A percentile compares a stretch with the other conserved stretches of the same genome.
Evolutionary conservation across 306 rosid species (phyloP).

Genomic region (Cucurbita ficifolia): DNA sequence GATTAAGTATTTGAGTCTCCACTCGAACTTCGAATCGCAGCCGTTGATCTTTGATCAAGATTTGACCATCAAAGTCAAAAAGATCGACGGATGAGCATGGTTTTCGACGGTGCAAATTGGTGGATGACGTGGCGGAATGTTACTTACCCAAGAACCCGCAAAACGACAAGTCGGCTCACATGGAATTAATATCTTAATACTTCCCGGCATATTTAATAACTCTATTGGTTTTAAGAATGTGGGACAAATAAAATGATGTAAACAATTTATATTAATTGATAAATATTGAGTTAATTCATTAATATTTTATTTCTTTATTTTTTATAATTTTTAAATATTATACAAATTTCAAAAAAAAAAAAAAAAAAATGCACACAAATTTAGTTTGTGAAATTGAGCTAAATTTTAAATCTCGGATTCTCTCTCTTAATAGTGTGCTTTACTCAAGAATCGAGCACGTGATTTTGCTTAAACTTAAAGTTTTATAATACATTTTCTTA

Average conservation of each 20-base stretch:
- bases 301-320: too few species aligned
- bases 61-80: background rate
- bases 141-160: background rate
- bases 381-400: too few species aligned
- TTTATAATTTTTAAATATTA: too few species aligned
- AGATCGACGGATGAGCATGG: background rate
- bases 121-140: background rate
- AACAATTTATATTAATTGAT: background rate
- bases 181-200: background rate
- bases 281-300: background rate
- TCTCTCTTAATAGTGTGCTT: too few species aligned
- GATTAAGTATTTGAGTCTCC: background rate
- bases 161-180: conserved; percentile 1
- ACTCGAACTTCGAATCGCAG: background rate
- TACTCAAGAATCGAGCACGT: too few species aligned
- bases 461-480: too few species aligned
- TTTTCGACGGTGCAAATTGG: background rate
- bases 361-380: too few species aligned
- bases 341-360: too few species aligned
- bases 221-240: background rate
- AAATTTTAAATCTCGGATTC: too few species aligned
- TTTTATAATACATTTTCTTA: too few species aligned
- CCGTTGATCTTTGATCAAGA: background rate
- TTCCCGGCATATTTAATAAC: background rate
- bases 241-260: background rate